A percentile compares a stretch with the other conserved stretches of the same genome.
phyloP scores from a whole-genome alignment of 805 yeast genomes.

The Osmozyma mogii region DNA sequence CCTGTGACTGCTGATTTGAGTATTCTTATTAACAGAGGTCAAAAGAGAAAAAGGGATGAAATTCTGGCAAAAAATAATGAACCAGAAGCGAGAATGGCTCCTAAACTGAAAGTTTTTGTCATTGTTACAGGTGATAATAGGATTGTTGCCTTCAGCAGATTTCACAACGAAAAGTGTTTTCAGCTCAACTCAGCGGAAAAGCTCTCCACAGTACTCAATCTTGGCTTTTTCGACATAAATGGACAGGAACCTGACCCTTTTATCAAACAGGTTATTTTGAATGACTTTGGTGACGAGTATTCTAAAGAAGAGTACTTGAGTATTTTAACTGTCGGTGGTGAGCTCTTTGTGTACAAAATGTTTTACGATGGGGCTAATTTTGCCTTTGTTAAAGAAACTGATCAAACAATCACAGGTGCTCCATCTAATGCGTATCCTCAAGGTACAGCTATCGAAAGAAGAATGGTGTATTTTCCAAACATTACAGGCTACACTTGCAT shows the following conservation, averaged over 20 bases:
- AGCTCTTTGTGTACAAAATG: conserved; percentile 58
- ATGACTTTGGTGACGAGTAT: conserved; percentile 53
- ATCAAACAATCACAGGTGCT: conserved; percentile 58
- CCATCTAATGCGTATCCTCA: conserved; percentile 69
- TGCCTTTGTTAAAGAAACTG: conserved; percentile 36
- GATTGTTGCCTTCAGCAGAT: conserved; percentile 52
- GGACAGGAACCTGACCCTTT: conserved; percentile 63
- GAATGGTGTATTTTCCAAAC: conserved; percentile 49
- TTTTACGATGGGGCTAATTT: conserved; percentile 40
- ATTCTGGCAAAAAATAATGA: background rate
- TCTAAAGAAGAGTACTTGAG: conserved; percentile 56
- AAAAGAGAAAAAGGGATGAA: conserved; percentile 22
- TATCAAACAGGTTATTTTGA: conserved; percentile 58
- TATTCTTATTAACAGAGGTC: conserved; percentile 18
- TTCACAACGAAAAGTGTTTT: conserved; percentile 45
- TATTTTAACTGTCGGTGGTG: conserved; percentile 75
- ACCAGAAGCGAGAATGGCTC: conserved; percentile 14
- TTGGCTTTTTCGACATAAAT: conserved; percentile 42
- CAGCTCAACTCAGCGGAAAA: conserved; percentile 44
- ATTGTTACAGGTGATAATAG: conserved; percentile 74
- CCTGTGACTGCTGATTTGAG: conserved; percentile 29
- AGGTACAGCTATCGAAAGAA: conserved; percentile 64
- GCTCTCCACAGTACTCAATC: conserved; percentile 34
- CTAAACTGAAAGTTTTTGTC: conserved; percentile 42
- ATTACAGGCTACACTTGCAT: conserved; percentile 53